Evolutionary conservation across 1,284 basidiomycete genomes (phyloP).

Genomic region (Inonotus hispidus): DNA sequence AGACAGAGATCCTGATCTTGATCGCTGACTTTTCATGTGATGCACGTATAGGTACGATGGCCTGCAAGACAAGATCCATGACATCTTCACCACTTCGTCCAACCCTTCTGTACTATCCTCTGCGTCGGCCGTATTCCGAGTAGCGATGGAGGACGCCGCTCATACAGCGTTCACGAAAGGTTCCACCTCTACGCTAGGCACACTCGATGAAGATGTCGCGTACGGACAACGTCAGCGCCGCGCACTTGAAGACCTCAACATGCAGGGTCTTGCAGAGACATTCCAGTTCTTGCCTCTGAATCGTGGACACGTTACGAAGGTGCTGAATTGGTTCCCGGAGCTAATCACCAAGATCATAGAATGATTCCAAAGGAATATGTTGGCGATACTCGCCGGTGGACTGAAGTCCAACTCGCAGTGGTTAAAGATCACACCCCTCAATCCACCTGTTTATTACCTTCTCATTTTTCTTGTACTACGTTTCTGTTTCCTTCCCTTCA

Average conservation of each 20-base stretch:
- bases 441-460: too few relatives aligned
- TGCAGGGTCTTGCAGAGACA: conserved; percentile 64
- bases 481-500: background rate
- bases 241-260: conserved; percentile 62
- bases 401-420: too few relatives aligned
- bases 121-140: conserved; percentile 69
- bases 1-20: background rate
- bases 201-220: conserved; percentile 46
- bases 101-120: conserved; percentile 68
- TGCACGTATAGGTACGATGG: conserved; percentile 59
- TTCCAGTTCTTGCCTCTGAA: conserved; percentile 63
- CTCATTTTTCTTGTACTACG: background rate
- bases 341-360: conserved; percentile 54
- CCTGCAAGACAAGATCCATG: conserved; percentile 72
- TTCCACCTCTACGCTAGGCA: conserved; percentile 62
- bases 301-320: conserved; percentile 52
- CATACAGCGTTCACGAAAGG: conserved; percentile 37
- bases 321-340: conserved; percentile 70
- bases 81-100: conserved; percentile 69
- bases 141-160: conserved; percentile 53
- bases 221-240: conserved; percentile 40
- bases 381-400: too few relatives aligned
- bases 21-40: background rate
- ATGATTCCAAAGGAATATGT: conserved; percentile 1
- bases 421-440: background rate